phyloP scores from a whole-genome alignment of 495 filamentous ascomycete genomes.

The Acidomyces sp. region DNA sequence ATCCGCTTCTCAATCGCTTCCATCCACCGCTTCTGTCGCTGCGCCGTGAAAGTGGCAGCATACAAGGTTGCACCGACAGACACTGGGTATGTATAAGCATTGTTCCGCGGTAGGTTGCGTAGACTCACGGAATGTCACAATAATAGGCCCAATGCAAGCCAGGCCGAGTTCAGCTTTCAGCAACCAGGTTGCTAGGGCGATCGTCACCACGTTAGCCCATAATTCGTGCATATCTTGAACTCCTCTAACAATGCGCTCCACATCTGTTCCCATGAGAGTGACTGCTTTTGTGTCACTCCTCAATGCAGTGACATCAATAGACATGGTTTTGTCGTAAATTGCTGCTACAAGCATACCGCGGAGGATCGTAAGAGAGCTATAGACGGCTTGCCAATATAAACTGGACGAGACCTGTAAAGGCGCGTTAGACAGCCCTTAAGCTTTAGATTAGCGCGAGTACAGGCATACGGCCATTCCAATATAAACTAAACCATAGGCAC shows the following conservation, averaged over 20 bases:
- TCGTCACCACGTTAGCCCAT: neutral
- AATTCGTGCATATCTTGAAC: neutral
- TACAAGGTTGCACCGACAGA: no score
- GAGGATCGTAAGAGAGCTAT: neutral
- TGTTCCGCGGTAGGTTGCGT: no score
- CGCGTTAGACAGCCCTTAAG: no score
- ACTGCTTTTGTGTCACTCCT: neutral
- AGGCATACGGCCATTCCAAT: neutral
- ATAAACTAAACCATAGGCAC: no score
- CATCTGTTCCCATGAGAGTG: neutral
- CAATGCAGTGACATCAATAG: neutral
- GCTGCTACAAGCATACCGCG: neutral
- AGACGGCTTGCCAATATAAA: neutral
- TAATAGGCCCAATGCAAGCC: neutral
- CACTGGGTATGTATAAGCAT: no score
- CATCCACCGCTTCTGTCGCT: no score
- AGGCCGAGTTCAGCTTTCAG: neutral
- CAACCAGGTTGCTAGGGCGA: neutral
- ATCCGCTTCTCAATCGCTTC: neutral
- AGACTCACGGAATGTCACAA: no score
- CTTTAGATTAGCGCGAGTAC: neutral
- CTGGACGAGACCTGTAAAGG: neutral
- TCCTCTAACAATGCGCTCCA: neutral
- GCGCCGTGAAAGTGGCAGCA: no score
- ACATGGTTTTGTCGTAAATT: neutral